Conservation (phyloP, 2,329 filamentous ascomycete genomes). For the Gyromitra esculenta region DNA sequence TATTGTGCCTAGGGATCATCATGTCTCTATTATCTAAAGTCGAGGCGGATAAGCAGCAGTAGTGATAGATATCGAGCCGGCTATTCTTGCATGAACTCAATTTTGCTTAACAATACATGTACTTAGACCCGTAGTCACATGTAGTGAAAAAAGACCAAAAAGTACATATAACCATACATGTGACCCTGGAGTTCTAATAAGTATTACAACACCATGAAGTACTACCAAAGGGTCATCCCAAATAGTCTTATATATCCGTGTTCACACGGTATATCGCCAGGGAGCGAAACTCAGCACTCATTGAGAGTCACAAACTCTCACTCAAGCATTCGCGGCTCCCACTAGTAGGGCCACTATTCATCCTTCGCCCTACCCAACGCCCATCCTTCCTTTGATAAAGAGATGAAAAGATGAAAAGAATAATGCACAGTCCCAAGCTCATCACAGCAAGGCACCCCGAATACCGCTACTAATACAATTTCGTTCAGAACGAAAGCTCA, state of each 20-base stretch:
- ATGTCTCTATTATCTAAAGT: no score
- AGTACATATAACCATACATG: no score
- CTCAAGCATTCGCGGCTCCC: neutral
- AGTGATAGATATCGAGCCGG: no score
- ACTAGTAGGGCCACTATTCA: neutral
- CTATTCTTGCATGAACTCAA: no score
- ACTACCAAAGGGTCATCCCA: neutral
- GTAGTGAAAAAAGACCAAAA: no score
- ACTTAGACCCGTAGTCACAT: no score
- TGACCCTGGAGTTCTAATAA: no score
- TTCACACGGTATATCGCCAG: no score
- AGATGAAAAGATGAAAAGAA: neutral
- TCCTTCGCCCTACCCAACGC: neutral
- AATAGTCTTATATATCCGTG: no score
- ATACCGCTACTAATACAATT: slow-evolving; percentile 29
- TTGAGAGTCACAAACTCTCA: neutral
- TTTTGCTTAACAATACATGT: no score
- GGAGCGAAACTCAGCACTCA: neutral
- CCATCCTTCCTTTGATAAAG: neutral
- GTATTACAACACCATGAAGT: neutral
- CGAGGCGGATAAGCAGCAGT: no score
- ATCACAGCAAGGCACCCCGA: neutral
- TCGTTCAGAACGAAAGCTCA: slow-evolving; percentile 4
- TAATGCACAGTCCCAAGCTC: neutral
- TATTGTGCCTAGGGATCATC: no score